Evolutionary conservation across 2,329 filamentous ascomycete genomes (phyloP).

Genomic region (Aspergillus tanneri): DNA sequence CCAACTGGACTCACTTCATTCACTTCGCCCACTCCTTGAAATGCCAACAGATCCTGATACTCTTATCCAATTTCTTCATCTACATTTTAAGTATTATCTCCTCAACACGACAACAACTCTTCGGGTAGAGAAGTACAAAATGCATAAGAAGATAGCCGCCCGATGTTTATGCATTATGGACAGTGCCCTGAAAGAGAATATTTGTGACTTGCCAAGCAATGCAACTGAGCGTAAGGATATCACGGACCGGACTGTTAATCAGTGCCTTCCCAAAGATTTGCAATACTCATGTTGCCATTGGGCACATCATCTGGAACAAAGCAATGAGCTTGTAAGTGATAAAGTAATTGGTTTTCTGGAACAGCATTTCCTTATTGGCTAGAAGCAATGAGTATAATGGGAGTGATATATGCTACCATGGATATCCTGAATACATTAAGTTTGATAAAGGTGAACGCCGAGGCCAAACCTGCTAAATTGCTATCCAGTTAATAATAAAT

Average conservation of each 20-base stretch:
- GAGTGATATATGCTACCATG: too few species aligned
- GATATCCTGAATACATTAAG: too few species aligned
- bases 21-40: slow-evolving; percentile 1
- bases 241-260: slow-evolving; percentile 1
- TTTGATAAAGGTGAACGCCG: too few species aligned
- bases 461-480: too few species aligned
- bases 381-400: slow-evolving; percentile 8
- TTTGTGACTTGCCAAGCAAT: slow-evolving; percentile 9
- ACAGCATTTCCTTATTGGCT: slow-evolving; percentile 10
- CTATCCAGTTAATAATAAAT: too few species aligned
- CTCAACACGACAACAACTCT: slow-evolving; percentile 4
- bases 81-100: slow-evolving; percentile 10
- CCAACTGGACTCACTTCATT: slow-evolving; percentile 4
- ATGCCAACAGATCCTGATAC: slow-evolving; percentile 6
- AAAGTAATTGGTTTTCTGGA: slow-evolving; percentile 2
- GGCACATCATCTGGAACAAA: slow-evolving; percentile 13
- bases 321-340: neutral
- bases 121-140: slow-evolving; percentile 5
- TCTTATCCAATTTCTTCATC: slow-evolving; percentile 10
- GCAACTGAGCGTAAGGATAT: slow-evolving; percentile 4
- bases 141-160: slow-evolving; percentile 8
- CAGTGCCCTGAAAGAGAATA: slow-evolving; percentile 7
- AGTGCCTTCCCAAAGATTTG: slow-evolving; percentile 9
- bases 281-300: slow-evolving; percentile 14
- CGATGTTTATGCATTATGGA: slow-evolving; percentile 9